Evolutionary conservation across 2,329 filamentous ascomycete species (phyloP), one percentile per base, ranked within the genome.

Genomic region (Aureobasidium sp.): DNA sequence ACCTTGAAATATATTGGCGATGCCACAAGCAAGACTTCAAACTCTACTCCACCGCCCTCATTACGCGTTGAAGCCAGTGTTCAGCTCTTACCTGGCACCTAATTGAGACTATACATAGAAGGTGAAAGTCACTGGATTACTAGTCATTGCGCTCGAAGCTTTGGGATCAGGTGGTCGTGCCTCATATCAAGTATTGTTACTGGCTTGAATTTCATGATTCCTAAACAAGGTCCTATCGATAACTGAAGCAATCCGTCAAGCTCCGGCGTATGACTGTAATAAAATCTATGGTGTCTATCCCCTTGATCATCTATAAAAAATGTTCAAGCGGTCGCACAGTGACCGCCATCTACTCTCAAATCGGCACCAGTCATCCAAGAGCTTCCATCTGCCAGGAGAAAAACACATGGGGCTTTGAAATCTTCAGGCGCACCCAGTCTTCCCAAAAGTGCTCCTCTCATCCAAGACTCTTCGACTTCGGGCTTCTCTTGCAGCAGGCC

Each of bases 281-380:
- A 4, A n/a, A n/a, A 48, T 48, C 27, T 48, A 30, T 48, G n/a
- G 11, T 42, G 3, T 41, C 25, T 54, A 37, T 42, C 7, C 5
- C 3, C 3, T 42, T 25, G 8, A 54, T 36, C 25, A 5, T 42
- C 27, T 30, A 21, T 11, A 5, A 16, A 21, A 6, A 14, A n/a
- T 1, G 16, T 47, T 58, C 54, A 68, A 25, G 72, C 71, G 36
- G 71, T 78, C 9, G 77, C 77, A 37, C 76, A 78, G 69, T 91
- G 87, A 0, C 88, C 88, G 11, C 88, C 88, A 69, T 91, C 88
- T 53, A 90, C 86, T 36, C 86, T 76, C 69, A 91, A 70, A 66
- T 89, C 86, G 37, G 82, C 81, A 1, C 84, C 86, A 0, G 86
- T 89, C 85, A 89, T 88, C 69, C 86, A 89, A 63, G 82, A 82